These are phyloP conservation scores for Penicillium parvum DNA, from an alignment of 495 filamentous ascomycete species.

Conservation along the genomic window DNA sequence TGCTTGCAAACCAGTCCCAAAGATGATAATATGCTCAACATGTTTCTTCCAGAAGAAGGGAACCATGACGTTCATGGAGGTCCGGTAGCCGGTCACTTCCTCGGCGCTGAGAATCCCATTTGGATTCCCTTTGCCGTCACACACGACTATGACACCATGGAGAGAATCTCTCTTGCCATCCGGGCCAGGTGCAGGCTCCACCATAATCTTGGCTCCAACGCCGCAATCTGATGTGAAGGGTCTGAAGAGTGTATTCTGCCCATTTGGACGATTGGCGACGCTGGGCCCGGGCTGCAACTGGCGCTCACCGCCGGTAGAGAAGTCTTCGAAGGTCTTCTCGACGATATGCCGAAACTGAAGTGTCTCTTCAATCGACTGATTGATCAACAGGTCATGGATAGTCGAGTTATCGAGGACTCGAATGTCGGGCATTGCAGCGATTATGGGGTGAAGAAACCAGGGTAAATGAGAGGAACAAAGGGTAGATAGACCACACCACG, in stretches of 20 bases:
- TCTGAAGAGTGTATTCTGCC: conserved; percentile 15
- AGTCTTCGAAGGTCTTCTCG: neutral
- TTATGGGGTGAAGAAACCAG: no score
- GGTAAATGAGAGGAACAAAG: no score
- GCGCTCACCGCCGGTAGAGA: neutral
- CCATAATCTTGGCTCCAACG: conserved; percentile 14
- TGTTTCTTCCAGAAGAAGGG: conserved; percentile 9
- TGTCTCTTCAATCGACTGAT: neutral
- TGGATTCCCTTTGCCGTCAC: neutral
- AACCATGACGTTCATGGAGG: conserved; percentile 13
- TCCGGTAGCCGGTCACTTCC: conserved; percentile 14
- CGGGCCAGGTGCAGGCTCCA: conserved; percentile 2
- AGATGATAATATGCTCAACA: conserved; percentile 10
- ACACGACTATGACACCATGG: conserved; percentile 6
- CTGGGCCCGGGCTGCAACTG: conserved; percentile 4
- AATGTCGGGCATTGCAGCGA: neutral
- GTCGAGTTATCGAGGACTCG: neutral
- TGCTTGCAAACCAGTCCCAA: conserved; percentile 7
- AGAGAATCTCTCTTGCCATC: conserved; percentile 1
- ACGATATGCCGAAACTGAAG: neutral
- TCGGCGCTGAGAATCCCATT: conserved; percentile 4
- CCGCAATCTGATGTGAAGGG: conserved; percentile 14
- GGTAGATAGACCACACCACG: no score
- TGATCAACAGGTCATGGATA: neutral
- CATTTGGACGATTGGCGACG: conserved; percentile 10